A percentile compares a stretch with the other conserved stretches of the same genome.
phyloP scores from a whole-genome alignment of 23 red algal genomes.

The Agarophyton chilense region DNA sequence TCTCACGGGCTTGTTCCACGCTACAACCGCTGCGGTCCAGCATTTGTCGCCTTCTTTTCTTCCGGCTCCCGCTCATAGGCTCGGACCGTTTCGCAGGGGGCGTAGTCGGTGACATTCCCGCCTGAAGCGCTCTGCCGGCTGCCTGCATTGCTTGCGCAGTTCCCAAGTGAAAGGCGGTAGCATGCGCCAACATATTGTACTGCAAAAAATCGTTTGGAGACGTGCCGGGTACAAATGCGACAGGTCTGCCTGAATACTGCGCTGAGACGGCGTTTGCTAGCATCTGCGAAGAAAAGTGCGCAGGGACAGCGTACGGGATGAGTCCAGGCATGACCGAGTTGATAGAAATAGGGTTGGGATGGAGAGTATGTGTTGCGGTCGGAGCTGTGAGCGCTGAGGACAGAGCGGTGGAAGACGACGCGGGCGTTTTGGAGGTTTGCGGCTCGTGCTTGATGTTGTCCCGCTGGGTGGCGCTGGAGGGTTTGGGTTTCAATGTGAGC shows the following conservation, averaged over 20 bases:
- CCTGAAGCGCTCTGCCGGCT: background rate
- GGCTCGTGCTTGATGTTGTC: background rate
- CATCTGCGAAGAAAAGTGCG: background rate
- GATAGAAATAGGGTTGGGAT: background rate
- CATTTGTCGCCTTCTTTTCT: slow-evolving; percentile 61
- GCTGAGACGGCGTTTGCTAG: slow-evolving; percentile 8
- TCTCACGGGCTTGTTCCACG: slow-evolving; percentile 59
- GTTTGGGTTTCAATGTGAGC: background rate
- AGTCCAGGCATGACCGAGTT: slow-evolving; percentile 41
- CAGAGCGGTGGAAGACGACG: background rate
- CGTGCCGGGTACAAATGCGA: slow-evolving; percentile 34
- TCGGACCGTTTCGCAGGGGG: background rate
- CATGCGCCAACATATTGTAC: slow-evolving; percentile 56
- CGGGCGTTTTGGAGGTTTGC: background rate
- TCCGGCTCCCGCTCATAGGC: slow-evolving; percentile 35
- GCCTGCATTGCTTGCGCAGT: slow-evolving; percentile 41
- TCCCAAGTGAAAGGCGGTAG: slow-evolving; percentile 50
- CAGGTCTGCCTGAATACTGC: slow-evolving; percentile 43
- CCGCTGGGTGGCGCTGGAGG: background rate
- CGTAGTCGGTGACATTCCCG: background rate
- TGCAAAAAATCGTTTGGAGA: slow-evolving; percentile 26
- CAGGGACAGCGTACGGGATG: slow-evolving; percentile 46
- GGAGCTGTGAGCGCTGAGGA: background rate
- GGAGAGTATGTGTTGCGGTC: background rate
- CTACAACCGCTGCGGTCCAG: slow-evolving; percentile 58